A percentile compares a stretch with the other conserved stretches of the same genome.
phyloP scores from a whole-genome alignment of 2,329 filamentous ascomycete genomes.

The Penicillium sp. region DNA sequence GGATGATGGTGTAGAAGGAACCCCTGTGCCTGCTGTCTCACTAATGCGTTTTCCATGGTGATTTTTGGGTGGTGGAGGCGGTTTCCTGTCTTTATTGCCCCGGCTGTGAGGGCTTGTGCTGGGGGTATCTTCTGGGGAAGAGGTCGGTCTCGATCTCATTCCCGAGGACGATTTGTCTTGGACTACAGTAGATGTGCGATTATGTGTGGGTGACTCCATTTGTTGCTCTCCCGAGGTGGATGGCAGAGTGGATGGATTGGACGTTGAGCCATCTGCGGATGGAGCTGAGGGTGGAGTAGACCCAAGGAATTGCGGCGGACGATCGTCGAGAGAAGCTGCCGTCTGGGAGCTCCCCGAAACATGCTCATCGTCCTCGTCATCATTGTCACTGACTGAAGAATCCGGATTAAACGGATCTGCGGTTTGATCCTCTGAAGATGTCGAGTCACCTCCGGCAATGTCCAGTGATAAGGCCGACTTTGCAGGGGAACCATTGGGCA shows the following conservation, averaged over 20 bases:
- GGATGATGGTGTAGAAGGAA: slow-evolving; percentile 18
- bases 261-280: slow-evolving; percentile 20
- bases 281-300: slow-evolving; percentile 22
- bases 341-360: slow-evolving; percentile 4
- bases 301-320: slow-evolving; percentile 11
- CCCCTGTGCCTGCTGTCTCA: slow-evolving; percentile 27
- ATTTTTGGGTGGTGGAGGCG: slow-evolving; percentile 65
- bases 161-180: slow-evolving; percentile 2
- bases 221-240: neutral
- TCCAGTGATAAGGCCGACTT: slow-evolving; percentile 21
- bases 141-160: slow-evolving; percentile 53
- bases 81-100: slow-evolving; percentile 53
- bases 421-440: slow-evolving; percentile 31
- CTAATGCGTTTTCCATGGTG: slow-evolving; percentile 71
- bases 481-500: slow-evolving; percentile 18
- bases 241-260: slow-evolving; percentile 8
- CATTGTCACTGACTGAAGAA: slow-evolving; percentile 24
- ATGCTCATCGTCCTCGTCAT: slow-evolving; percentile 19
- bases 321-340: slow-evolving; percentile 11
- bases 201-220: slow-evolving; percentile 4
- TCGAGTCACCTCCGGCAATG: slow-evolving; percentile 24
- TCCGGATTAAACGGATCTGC: slow-evolving; percentile 39
- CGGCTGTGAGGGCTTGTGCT: slow-evolving; percentile 37
- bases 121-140: slow-evolving; percentile 49
- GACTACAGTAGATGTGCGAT: neutral